These are phyloP conservation scores for Wallemia mellicola DNA, from an alignment of 1,284 basidiomycete species.

Conservation along the genomic window DNA sequence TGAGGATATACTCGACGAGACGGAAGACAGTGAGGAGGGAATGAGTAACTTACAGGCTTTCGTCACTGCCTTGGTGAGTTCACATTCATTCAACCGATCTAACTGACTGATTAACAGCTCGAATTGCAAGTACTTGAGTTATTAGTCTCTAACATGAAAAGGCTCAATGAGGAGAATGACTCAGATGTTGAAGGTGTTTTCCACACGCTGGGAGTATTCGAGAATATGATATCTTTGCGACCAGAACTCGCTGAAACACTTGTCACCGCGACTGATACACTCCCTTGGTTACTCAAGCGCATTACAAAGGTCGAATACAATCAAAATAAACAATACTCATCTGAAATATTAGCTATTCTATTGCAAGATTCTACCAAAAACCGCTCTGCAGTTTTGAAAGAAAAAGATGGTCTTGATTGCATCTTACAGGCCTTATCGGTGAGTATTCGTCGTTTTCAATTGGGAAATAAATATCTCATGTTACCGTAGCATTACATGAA, in stretches of 20 bases:
- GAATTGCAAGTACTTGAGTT: slow-evolving; percentile 60
- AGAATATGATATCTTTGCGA: slow-evolving; percentile 66
- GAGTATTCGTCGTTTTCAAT: slow-evolving; percentile 16
- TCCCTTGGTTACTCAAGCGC: slow-evolving; percentile 54
- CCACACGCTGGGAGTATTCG: slow-evolving; percentile 69
- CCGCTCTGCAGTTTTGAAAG: slow-evolving; percentile 26
- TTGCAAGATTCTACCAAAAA: slow-evolving; percentile 41
- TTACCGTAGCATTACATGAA: slow-evolving; percentile 69
- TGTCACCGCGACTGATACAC: slow-evolving; percentile 36
- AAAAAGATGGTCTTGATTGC: slow-evolving; percentile 45
- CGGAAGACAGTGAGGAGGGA: slow-evolving; percentile 30
- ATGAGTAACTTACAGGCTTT: slow-evolving; percentile 11
- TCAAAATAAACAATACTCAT: slow-evolving; percentile 60
- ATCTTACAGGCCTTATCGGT: slow-evolving; percentile 53
- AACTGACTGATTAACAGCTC: too few relatives aligned
- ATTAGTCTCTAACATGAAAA: slow-evolving; percentile 55
- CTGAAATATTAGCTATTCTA: slow-evolving; percentile 63
- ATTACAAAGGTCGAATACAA: slow-evolving; percentile 40
- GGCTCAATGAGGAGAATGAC: slow-evolving; percentile 47
- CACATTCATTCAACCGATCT: too few relatives aligned
- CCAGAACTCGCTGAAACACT: slow-evolving; percentile 38
- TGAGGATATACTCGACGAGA: slow-evolving; percentile 54
- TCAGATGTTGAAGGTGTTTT: slow-evolving; percentile 67
- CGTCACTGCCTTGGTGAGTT: neutral
- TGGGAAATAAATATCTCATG: too few relatives aligned